phyloP scores from a whole-genome alignment of 768 basidiomycete genomes.

The Hydnum rufescens region DNA sequence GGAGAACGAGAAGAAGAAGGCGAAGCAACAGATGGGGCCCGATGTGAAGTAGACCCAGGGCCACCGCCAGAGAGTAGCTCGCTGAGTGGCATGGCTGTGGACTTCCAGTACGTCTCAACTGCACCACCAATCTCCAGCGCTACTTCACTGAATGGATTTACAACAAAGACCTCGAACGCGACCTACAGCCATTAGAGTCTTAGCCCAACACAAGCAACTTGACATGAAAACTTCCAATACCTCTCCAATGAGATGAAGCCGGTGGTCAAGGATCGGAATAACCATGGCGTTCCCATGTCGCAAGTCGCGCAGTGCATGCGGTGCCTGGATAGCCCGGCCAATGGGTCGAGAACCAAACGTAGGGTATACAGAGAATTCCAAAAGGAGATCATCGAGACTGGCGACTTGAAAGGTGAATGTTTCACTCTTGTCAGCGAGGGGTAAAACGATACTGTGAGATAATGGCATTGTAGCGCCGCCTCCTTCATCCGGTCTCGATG shows the following conservation, averaged over 20 bases:
- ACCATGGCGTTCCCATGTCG: conserved; percentile 15
- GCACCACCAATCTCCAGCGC: conserved; percentile 88
- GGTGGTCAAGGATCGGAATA: conserved; percentile 77
- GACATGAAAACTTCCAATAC: conserved; percentile 25
- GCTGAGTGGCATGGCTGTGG: conserved; percentile 30
- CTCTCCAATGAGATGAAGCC: conserved; percentile 87
- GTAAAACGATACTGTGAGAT: conserved; percentile 78
- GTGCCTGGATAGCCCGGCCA: conserved; percentile 74
- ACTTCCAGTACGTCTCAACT: conserved; percentile 98
- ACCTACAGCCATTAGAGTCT: conserved; percentile 29
- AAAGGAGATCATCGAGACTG: conserved; percentile 43
- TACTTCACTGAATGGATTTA: conserved; percentile 78
- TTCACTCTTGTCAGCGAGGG: conserved; percentile 46
- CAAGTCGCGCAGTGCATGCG: conserved; percentile 44
- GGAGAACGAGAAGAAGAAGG: not conserved
- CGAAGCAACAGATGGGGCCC: not conserved
- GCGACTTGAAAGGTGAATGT: conserved; percentile 76
- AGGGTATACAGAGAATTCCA: conserved; percentile 92
- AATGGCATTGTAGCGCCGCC: conserved; percentile 23
- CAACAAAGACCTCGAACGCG: conserved; percentile 68
- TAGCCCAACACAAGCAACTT: not conserved
- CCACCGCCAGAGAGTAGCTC: not conserved
- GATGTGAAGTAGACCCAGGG: not conserved
- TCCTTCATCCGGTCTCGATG: conserved; percentile 48
- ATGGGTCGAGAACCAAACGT: conserved; percentile 96